Evolutionary conservation across 2,329 filamentous ascomycete species (phyloP).

Genomic region (Colletotrichum sp.): DNA sequence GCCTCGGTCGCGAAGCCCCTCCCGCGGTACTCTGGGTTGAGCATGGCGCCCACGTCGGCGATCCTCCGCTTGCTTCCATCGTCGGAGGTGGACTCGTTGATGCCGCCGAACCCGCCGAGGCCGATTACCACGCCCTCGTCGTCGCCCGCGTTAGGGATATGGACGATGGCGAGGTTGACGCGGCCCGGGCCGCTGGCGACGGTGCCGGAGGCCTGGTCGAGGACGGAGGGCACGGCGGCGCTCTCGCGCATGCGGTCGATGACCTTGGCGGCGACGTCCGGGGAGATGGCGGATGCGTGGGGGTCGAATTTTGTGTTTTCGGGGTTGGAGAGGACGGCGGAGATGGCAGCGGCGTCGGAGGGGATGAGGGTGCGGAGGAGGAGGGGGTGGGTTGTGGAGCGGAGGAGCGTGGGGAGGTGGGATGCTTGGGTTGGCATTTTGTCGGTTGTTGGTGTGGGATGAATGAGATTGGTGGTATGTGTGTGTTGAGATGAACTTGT

Average conservation of each 20-base stretch:
- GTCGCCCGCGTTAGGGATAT: neutral
- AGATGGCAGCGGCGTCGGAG: conserved; percentile 23
- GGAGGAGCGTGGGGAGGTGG: conserved; percentile 27
- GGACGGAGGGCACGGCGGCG: conserved; percentile 27
- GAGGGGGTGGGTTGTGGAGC: conserved; percentile 27
- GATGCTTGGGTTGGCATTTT: conserved; percentile 9
- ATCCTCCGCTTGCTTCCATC: conserved; percentile 20
- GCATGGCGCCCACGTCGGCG: conserved; percentile 31
- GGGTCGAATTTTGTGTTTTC: conserved; percentile 20
- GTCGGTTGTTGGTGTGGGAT: neutral
- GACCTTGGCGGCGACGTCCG: conserved; percentile 14
- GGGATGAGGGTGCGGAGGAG: conserved; percentile 27
- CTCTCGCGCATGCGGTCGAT: conserved; percentile 27
- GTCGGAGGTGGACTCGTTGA: conserved; percentile 26
- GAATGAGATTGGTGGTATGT: neutral
- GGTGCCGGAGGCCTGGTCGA: conserved; percentile 11
- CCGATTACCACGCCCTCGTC: conserved; percentile 25
- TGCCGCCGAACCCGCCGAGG: conserved; percentile 32
- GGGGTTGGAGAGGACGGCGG: conserved; percentile 29
- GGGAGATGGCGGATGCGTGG: conserved; percentile 18
- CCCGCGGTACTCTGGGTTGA: conserved; percentile 26
- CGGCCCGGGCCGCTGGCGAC: conserved; percentile 25
- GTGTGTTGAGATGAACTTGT: neutral
- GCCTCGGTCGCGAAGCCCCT: conserved; percentile 29
- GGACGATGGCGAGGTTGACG: conserved; percentile 29